Conservation (phyloP, 2,329 filamentous ascomycete species). For the Fusarium dimerum region DNA sequence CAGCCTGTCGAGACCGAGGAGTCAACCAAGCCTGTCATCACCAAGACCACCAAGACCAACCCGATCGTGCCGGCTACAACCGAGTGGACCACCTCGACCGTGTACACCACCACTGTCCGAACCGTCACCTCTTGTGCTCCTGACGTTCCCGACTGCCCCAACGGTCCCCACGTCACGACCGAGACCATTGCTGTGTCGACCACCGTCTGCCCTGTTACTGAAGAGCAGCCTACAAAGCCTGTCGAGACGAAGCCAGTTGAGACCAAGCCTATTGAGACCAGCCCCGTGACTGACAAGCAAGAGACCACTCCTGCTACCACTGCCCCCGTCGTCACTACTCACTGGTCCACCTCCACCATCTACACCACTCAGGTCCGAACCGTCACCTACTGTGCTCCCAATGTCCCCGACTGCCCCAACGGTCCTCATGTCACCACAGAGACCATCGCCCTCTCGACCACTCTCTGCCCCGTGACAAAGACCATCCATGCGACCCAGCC, state of each 20-base stretch:
- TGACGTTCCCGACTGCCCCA: conserved; percentile 13
- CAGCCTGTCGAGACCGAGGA: not conserved
- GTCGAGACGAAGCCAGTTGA: conserved; percentile 2
- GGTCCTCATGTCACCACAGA: conserved; percentile 18
- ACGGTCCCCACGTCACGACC: conserved; percentile 8
- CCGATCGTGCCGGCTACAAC: not conserved
- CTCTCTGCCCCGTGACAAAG: conserved; percentile 23
- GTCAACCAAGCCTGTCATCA: not conserved
- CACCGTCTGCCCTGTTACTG: conserved; percentile 1
- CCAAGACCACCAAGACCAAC: not conserved
- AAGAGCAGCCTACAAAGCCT: not conserved
- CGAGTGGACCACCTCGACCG: conserved; percentile 3
- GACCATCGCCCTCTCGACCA: conserved; percentile 26
- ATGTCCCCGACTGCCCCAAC: conserved; percentile 20
- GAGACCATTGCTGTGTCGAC: conserved; percentile 16
- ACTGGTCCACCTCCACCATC: conserved; percentile 5
- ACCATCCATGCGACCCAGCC: conserved; percentile 4
- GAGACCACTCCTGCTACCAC: too few relatives aligned
- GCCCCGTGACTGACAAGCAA: conserved; percentile 3
- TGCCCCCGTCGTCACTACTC: conserved; percentile 6
- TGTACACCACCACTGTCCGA: conserved; percentile 16
- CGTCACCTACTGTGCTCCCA: conserved; percentile 19
- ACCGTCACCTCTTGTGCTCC: conserved; percentile 14
- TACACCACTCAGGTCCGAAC: conserved; percentile 26
- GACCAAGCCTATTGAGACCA: conserved; percentile 10